Evolutionary conservation across 2,329 filamentous ascomycete species (phyloP).

Genomic region (Cytospora piceae): DNA sequence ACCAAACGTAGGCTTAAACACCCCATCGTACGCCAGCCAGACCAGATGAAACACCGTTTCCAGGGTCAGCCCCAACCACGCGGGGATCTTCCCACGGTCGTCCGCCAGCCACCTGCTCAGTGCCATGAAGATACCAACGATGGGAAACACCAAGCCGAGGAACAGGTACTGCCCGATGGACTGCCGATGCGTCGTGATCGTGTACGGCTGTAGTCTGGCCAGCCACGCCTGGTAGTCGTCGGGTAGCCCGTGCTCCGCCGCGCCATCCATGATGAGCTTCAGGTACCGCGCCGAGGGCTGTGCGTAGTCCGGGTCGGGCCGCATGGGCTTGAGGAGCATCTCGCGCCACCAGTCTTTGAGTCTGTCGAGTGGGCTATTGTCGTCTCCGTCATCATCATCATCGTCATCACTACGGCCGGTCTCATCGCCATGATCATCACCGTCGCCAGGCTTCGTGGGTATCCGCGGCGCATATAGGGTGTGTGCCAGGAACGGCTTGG

Average conservation of each 20-base stretch:
- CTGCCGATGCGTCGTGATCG: constrained; percentile 69
- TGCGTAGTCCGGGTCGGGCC: constrained; percentile 72
- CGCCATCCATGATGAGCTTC: constrained; percentile 77
- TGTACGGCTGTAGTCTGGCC: constrained; percentile 69
- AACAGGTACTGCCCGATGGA: constrained; percentile 67
- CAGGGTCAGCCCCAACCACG: constrained; percentile 63
- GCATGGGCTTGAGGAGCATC: constrained; percentile 50
- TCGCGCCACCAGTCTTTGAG: constrained; percentile 52
- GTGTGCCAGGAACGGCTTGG: constrained; percentile 76
- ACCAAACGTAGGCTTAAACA: constrained; percentile 69
- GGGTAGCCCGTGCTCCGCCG: constrained; percentile 78
- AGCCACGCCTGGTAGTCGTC: constrained; percentile 78
- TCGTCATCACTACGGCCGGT: constrained; percentile 4
- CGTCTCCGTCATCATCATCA: constrained; percentile 20
- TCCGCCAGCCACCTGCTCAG: constrained; percentile 58
- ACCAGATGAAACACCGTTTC: constrained; percentile 55
- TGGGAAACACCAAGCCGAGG: constrained; percentile 56
- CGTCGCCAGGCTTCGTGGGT: constrained; percentile 40
- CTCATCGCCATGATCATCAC: constrained; percentile 26
- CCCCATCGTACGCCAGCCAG: constrained; percentile 51
- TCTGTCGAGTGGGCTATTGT: constrained; percentile 29
- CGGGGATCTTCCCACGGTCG: constrained; percentile 68
- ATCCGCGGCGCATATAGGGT: constrained; percentile 75
- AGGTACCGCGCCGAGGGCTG: constrained; percentile 86
- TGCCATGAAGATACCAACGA: constrained; percentile 60